Percentiles rank a stretch among this genome's conserved stretches.
These are phyloP conservation scores for Aspergillus ruber DNA, from an alignment of 2,329 filamentous ascomycete species.

Conservation along the genomic window DNA sequence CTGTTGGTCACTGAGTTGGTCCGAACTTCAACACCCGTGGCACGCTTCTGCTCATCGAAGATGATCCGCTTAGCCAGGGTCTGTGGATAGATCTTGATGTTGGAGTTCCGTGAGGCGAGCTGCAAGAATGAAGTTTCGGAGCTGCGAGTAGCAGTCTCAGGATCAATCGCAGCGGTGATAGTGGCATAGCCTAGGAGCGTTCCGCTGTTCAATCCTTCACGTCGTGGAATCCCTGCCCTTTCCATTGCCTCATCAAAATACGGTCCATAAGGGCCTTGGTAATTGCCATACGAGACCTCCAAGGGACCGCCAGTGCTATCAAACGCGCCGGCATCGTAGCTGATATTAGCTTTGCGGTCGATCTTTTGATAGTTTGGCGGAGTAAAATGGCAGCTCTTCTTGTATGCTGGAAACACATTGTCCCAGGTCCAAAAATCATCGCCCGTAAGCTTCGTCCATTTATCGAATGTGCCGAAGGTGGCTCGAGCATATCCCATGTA, in stretches of 20 bases:
- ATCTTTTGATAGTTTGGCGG: too few relatives aligned
- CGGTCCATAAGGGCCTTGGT: slow-evolving; percentile 1
- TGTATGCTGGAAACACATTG: too few relatives aligned
- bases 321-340: too few relatives aligned
- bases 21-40: neutral
- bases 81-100: slow-evolving; percentile 23
- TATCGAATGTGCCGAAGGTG: slow-evolving; percentile 21
- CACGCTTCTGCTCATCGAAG: slow-evolving; percentile 26
- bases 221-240: too few relatives aligned
- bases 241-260: too few relatives aligned
- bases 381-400: too few relatives aligned
- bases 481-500: slow-evolving; percentile 16
- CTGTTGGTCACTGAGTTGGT: too few relatives aligned
- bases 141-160: slow-evolving; percentile 11
- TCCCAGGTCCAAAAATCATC: slow-evolving; percentile 13
- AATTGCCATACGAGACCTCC: neutral
- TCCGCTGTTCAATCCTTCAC: slow-evolving; percentile 3
- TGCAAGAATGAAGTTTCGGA: neutral
- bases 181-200: slow-evolving; percentile 11
- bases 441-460: slow-evolving; percentile 28
- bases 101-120: slow-evolving; percentile 13
- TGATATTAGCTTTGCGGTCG: too few relatives aligned
- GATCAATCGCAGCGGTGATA: slow-evolving; percentile 21
- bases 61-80: slow-evolving; percentile 27
- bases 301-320: too few relatives aligned